Evolutionary conservation across 805 yeast species (phyloP), one percentile per base, ranked within the genome.

Genomic region (Wickerhamomyces alni): DNA sequence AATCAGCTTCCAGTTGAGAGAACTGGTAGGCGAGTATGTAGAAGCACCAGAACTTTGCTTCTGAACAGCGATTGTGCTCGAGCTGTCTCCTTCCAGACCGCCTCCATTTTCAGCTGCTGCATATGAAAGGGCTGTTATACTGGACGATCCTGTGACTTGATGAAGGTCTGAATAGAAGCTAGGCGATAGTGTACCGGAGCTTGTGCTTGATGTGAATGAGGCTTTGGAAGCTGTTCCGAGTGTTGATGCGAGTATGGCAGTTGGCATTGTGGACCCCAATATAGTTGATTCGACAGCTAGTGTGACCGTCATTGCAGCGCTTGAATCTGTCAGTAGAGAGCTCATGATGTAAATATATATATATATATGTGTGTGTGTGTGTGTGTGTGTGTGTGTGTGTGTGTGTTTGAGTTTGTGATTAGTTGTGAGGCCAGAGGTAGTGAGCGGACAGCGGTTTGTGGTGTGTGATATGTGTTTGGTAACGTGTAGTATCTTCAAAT

Each of bases 1-100:
- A 10, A 36, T 30, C n/a, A 39, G 22, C 32, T 46, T 41, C 48
- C 47, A 42, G 40, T 38, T 42, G 4, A 36, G 11, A 6, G 29
- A 19, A 15, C 22, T 27, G 21, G 30, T 26, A n/a, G 33, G n/a
- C n/a, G 24, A 21, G 6, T 6, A 21, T 21, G 24, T 21, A 21
- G 24, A 21, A 19, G 46, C 43, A 25, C 45, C 45, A 1, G 48
- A 44, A 34, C 39, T 39, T 12, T 38, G 8, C 17, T 24, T 21
- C 15, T 30, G 34, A 7, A 34, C 26, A 7, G 37, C 18, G 13
- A 36, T 26, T 4, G 33, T 21, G 9, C 9, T 21, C 9, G 24
- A 21, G 9, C 24, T 9, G 6, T 21, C 24, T 16, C 8, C n/a
- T 7, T 30, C 24, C 4, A 18, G 12, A 30, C 15, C 15, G 8